Base-by-base conservation (phyloP, 768 basidiomycete genomes). In the Rhodocollybia butyracea region DNA sequence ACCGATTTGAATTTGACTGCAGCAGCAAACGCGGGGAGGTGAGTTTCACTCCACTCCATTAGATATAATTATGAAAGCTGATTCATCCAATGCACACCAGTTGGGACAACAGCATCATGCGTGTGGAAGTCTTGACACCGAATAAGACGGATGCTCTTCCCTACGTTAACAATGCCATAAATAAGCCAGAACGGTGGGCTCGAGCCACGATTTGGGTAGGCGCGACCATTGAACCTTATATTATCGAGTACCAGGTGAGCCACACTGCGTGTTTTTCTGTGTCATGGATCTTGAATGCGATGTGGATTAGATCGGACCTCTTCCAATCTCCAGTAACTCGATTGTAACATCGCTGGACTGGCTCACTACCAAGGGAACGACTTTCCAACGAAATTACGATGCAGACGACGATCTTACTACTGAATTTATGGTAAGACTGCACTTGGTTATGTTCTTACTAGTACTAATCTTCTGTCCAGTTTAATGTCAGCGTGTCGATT, bases 81-180 rank as follows among this genome's bases (percentile, higher is more conserved):
- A 54, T 53, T 17, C n/a, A 11, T 3, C 53, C 5, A 5, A 13
- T 48, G 45, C n/a, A n/a, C n/a, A n/a, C n/a, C 41, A 27, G 56
- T 58, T 60, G 62, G 62, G 62, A 63, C 51, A 63, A 63, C 27
- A 60, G 60, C 2, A 61, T 63, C 24, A 57, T 60, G 27, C 58
- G 61, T 6, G 55, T 63, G 15, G 62, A 61, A 29, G 55, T 61
- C 5, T 47, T 63, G 12, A 55, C 55, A 13, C 62, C 62, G 10
- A 63, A 63, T 53, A 63, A 63, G 59, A 63, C 62, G 3, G 60
- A 63, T 47, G 62, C 59, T 7, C 60, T 63, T 17, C 30, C 45
- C 1, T 63, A 58, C 50, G 57, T 63, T 3, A 59, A 63, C 42
- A 36, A 60, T 34, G 40, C 42, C 7, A 56, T 55, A 6, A 45